Conservation (phyloP, 768 basidiomycete species). For the Termitomyces sp. region DNA sequence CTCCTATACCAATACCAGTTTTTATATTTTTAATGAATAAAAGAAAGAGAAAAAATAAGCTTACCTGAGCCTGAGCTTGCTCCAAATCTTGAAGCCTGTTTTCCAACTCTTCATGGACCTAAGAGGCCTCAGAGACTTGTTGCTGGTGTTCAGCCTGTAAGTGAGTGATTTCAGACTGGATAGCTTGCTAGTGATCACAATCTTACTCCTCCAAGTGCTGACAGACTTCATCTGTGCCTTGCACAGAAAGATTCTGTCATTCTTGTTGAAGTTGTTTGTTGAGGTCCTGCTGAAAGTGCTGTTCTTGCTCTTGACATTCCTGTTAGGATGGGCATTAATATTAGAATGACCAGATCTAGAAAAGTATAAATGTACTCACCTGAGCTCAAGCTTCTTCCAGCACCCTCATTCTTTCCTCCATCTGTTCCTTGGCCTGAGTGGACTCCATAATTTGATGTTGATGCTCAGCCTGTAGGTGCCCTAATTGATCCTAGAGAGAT, state of each 20-base stretch:
- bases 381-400: not conserved
- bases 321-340: not conserved
- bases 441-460: not conserved
- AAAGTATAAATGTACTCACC: not conserved
- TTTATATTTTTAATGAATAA: not conserved
- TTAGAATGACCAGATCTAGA: not conserved
- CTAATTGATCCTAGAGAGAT: not conserved
- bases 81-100: not conserved
- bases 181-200: not conserved
- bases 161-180: not conserved
- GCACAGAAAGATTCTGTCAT: not conserved
- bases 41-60: not conserved
- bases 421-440: not conserved
- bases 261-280: not conserved
- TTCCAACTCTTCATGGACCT: not conserved
- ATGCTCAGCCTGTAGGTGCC: not conserved
- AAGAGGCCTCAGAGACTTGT: not conserved
- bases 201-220: not conserved
- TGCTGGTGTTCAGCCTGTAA: not conserved
- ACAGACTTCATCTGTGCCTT: not conserved
- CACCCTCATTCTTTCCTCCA: not conserved
- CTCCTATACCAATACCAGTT: not conserved
- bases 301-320: not conserved
- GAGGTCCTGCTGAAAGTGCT: not conserved
- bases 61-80: not conserved